Conservation (phyloP, 129 eudicot genomes). For the Arctium lappa region DNA sequence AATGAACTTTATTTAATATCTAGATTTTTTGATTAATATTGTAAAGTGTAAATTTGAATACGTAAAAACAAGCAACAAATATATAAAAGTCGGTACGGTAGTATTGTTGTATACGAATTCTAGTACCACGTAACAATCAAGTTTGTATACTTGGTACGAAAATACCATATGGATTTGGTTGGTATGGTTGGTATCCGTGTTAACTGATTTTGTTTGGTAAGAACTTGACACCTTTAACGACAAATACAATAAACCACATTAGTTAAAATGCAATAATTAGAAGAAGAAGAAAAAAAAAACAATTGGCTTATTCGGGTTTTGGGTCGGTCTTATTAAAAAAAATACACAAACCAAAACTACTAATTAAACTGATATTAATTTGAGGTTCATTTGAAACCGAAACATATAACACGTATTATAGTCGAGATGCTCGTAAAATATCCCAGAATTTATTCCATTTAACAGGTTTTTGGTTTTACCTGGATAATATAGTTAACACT, state of each 20-base stretch:
- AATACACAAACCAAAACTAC: not conserved
- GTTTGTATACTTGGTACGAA: too few species aligned
- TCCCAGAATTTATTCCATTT: not conserved
- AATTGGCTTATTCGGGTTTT: not conserved
- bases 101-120: too few species aligned
- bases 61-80: too few species aligned
- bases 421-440: not conserved
- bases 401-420: not conserved
- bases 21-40: too few species aligned
- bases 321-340: not conserved
- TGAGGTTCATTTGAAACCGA: not conserved
- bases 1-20: not conserved
- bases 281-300: not conserved
- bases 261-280: not conserved
- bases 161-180: too few species aligned
- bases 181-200: too few species aligned
- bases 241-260: not conserved
- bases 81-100: not conserved
- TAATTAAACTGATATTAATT: not conserved
- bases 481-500: too few species aligned
- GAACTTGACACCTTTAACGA: not conserved
- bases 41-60: not conserved
- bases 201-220: too few species aligned
- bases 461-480: too few species aligned
- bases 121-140: too few species aligned